Percentiles rank a stretch among this genome's conserved stretches.
Conservation (phyloP, 2,329 filamentous ascomycete genomes). For the Leptosphaerulina australis region DNA sequence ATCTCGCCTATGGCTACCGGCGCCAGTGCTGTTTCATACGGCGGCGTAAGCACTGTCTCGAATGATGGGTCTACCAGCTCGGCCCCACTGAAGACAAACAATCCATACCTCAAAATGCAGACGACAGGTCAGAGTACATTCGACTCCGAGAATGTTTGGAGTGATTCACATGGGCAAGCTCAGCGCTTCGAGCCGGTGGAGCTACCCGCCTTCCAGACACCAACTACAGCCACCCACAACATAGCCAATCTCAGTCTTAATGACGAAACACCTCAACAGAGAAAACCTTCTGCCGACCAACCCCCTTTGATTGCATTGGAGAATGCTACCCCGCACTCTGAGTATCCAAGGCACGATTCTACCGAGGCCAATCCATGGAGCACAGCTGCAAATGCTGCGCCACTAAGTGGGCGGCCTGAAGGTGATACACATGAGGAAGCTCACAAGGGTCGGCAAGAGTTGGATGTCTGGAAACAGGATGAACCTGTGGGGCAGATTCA, state of each 20-base stretch:
- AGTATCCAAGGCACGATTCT: constrained; percentile 29
- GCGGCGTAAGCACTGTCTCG: constrained; percentile 40
- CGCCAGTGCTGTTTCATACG: constrained; percentile 36
- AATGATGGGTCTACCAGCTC: constrained; percentile 34
- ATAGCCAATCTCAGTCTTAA: constrained; percentile 48
- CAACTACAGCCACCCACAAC: constrained; percentile 46
- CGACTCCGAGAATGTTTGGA: constrained; percentile 50
- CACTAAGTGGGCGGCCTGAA: constrained; percentile 7
- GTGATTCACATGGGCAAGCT: constrained; percentile 36
- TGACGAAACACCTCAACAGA: constrained; percentile 30
- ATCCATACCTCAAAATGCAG: constrained; percentile 53
- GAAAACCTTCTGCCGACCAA: constrained; percentile 30
- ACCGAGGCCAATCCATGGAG: constrained; percentile 39
- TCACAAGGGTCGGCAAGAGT: constrained; percentile 40
- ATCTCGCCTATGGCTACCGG: constrained; percentile 41
- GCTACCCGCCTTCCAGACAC: constrained; percentile 51
- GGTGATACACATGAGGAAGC: background rate
- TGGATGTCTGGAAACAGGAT: constrained; percentile 39
- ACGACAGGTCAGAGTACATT: constrained; percentile 44
- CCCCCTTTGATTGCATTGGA: constrained; percentile 15
- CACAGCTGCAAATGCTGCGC: constrained; percentile 37
- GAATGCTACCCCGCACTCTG: constrained; percentile 29
- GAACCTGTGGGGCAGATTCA: constrained; percentile 30
- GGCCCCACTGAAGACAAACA: constrained; percentile 50
- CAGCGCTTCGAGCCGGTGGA: constrained; percentile 48